Evolutionary conservation across 2,329 filamentous ascomycete genomes (phyloP), one percentile per base, ranked within the genome.

Genomic region (Annulohypoxylon truncatum): DNA sequence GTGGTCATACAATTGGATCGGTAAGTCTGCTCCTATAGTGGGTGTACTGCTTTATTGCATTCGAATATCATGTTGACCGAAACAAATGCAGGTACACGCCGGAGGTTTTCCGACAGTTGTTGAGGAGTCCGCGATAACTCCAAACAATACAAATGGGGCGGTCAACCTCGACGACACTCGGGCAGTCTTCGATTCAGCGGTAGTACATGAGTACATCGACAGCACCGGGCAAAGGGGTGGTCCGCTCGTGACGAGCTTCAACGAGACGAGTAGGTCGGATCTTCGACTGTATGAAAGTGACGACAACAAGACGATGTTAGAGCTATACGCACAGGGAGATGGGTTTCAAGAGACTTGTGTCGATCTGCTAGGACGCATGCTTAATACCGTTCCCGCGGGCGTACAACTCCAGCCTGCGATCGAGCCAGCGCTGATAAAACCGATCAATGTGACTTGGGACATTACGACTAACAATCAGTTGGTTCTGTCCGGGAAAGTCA

Each of bases 1-100:
- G 74, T 50, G 73, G 74, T 0, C 75, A 77, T 22, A 73, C 72
- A 0, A 66, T 76, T 28, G 74, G 75, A 50, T 76, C 70, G 8
- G 72, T 70, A 24, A 61, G 53, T 61, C 6, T 29, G 33, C 15
- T n/a, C 18, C 26, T 29, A 44, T 29, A 18, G n/a, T 2, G 40
- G 4, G 8, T 42, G 15, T 20, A 28, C 26, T 20, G 8, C 15
- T 10, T n/a, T n/a, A n/a, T n/a, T n/a, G n/a, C n/a, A n/a, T n/a
- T n/a, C n/a, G n/a, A n/a, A n/a, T n/a, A n/a, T n/a, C n/a, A n/a
- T 42, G 57, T 33, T 60, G 15, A 62, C 12, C 0, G 1, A 18
- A 28, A 52, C n/a, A 40, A 61, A 59, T 8, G 15, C 26, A 71
- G 58, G 35, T 60, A 12, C 74, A 76, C n/a, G 69, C 72, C 18